Base-by-base conservation (phyloP, 2,329 filamentous ascomycete genomes). In the Aspergillus ruber region DNA sequence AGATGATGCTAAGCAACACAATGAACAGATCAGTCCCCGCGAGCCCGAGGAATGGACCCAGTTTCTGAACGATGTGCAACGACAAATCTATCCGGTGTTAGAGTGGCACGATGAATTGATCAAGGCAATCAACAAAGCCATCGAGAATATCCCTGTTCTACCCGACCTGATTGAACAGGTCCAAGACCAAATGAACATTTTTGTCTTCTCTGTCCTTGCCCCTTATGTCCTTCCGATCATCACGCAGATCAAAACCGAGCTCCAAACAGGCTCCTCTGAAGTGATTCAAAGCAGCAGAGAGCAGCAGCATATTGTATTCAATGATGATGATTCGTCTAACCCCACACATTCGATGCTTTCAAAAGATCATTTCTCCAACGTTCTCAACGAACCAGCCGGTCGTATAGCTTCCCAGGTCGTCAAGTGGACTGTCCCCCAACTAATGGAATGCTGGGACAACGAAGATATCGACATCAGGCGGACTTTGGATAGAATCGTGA, bases 341-440 rank as follows among this genome's bases (percentile, higher is more conserved):
- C 91, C 90, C 0, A 96, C 90, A 1, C 90, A 96, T 73, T 94
- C 88, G 17, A 95, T 95, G 90, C 75, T 96, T 45, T 90, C 89
- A 50, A 96, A 96, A 73, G 90, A 96, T 61, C 90, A 96, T 70
- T 96, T 96, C 68, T 87, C 85, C 54, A 94, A 94, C 62, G 75
- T 90, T 27, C 78, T 96, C 50, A 96, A 96, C 65, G 90, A 95
- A 64, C 80, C 90, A 39, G 90, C 89, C 41, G 90, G 90, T 47
- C 85, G 85, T 60, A 81, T 90, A 50, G 89, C 90, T 21, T 86
- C 85, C 53, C 81, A 84, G 59, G 82, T 90, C 42, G 74, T 96
- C 39, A 81, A 80, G 48, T 96, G 90, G 88, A 85, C 85, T 18
- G 88, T 95, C 12, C 91, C 91, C 7, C 89, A 95, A 66, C 73